Evolutionary conservation across 805 yeast genomes (phyloP).

Genomic region (Candida maltosa): DNA sequence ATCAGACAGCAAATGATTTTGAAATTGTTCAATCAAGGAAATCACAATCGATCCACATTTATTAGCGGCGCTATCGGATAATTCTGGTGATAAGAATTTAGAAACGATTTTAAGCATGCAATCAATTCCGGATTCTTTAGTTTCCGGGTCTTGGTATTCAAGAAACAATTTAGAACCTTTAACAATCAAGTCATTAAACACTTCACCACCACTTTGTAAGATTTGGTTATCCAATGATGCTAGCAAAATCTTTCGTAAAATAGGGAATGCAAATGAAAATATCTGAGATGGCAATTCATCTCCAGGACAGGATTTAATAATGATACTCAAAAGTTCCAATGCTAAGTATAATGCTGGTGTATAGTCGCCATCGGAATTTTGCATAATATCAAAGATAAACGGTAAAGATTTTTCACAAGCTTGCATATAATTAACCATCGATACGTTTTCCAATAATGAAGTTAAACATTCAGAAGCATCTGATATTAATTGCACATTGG

Average conservation of each 20-base stretch:
- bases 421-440: conserved; percentile 39
- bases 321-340: conserved; percentile 52
- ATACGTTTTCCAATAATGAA: conserved; percentile 49
- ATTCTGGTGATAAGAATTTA: conserved; percentile 64
- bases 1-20: conserved; percentile 30
- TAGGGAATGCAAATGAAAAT: conserved; percentile 42
- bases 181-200: conserved; percentile 58
- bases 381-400: conserved; percentile 34
- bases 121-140: conserved; percentile 45
- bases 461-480: conserved; percentile 71
- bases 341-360: conserved; percentile 58
- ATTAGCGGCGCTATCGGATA: conserved; percentile 79
- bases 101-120: conserved; percentile 62
- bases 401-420: conserved; percentile 56
- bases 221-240: conserved; percentile 69
- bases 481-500: conserved; percentile 65
- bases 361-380: conserved; percentile 38
- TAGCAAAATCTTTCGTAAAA: conserved; percentile 37
- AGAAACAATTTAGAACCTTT: conserved; percentile 33
- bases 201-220: conserved; percentile 73
- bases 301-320: conserved; percentile 33
- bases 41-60: conserved; percentile 69
- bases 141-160: conserved; percentile 24
- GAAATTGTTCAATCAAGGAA: conserved; percentile 53
- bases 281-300: conserved; percentile 35